These are phyloP conservation scores for Apiospora saccharicola DNA, from an alignment of 2,329 filamentous ascomycete species.

Conservation along the genomic window DNA sequence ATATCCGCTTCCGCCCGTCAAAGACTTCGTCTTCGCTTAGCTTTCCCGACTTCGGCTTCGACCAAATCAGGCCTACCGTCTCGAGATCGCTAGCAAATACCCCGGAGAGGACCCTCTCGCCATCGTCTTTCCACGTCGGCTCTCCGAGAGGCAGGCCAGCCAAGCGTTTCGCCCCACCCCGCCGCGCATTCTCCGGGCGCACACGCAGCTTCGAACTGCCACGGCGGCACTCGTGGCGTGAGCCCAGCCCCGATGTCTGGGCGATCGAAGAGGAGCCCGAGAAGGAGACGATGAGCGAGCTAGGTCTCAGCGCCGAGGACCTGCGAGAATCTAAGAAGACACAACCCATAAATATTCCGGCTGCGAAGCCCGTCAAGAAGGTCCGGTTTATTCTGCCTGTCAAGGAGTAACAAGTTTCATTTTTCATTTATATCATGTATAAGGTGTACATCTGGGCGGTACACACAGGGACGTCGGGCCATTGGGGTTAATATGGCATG, in stretches of 20 bases:
- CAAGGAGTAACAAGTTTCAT: slow-evolving; percentile 41
- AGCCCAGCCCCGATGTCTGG: slow-evolving; percentile 67
- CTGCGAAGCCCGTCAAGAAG: slow-evolving; percentile 62
- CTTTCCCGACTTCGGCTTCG: slow-evolving; percentile 52
- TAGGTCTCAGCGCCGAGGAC: slow-evolving; percentile 45
- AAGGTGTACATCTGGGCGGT: not conserved
- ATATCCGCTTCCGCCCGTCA: slow-evolving; percentile 55
- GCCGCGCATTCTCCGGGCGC: slow-evolving; percentile 41
- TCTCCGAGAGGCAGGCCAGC: slow-evolving; percentile 37
- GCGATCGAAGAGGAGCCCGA: slow-evolving; percentile 67
- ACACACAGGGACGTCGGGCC: not conserved
- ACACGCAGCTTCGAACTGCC: slow-evolving; percentile 44
- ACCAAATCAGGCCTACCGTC: slow-evolving; percentile 43
- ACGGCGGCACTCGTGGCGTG: slow-evolving; percentile 60
- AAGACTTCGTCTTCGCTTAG: slow-evolving; percentile 49
- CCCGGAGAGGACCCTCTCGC: slow-evolving; percentile 44
- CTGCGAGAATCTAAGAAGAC: slow-evolving; percentile 39
- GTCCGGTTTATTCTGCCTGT: slow-evolving; percentile 62
- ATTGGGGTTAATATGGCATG: slow-evolving; percentile 16
- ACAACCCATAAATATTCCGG: slow-evolving; percentile 49
- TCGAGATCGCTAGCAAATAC: slow-evolving; percentile 42
- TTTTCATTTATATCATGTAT: slow-evolving; percentile 1
- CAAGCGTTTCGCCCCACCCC: slow-evolving; percentile 43
- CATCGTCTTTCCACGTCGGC: slow-evolving; percentile 43
- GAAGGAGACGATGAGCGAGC: slow-evolving; percentile 57